Evolutionary conservation across 2,329 filamentous ascomycete genomes (phyloP), one percentile per base, ranked within the genome.

Genomic region (Hymenoscyphus fructigenus): DNA sequence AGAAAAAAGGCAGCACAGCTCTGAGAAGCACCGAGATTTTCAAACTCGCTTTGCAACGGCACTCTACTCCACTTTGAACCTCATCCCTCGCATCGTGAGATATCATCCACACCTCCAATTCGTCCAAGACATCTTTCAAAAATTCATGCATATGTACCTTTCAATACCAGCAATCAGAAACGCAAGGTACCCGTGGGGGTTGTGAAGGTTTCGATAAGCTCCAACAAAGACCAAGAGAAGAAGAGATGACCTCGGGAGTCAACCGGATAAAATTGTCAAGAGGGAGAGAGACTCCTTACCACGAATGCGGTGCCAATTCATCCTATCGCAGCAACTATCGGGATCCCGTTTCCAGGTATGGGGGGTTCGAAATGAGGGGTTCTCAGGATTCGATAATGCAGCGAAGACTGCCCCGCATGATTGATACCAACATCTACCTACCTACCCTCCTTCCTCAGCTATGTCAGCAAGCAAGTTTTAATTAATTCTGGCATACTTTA

Each of bases 31-130:
- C 44, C 44, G 44, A 50, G n/a, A 10, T 23, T 50, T 23, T 23
- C 44, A 50, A 50, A 50, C n/a, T 50, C n/a, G 44, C 44, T 23
- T 50, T 50, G n/a, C 44, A 23, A 23, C 44, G 44, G 44, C n/a
- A 3, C 26, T 50, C n/a, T 7, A 12, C n/a, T 50, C 44, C 44
- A 50, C 44, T 50, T 50, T 23, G 20, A 50, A 50, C 44, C 20
- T 23, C 44, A 50, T 50, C 44, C 44, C 10, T 50, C 44, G n/a
- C 44, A 50, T 50, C 44, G 44, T 50, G 44, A 50, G 44, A 50
- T 50, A 50, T 23, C 44, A 50, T 50, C 14, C 44, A 20, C 7
- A 7, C 20, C n/a, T 50, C 44, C 44, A 23, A 50, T 50, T 50
- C 44, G 44, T 4, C 44, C 44, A 50, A 23, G 20, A 23, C 44